Conservation (phyloP, 2,329 filamentous ascomycete genomes). For the Sordariomycetes sp. region DNA sequence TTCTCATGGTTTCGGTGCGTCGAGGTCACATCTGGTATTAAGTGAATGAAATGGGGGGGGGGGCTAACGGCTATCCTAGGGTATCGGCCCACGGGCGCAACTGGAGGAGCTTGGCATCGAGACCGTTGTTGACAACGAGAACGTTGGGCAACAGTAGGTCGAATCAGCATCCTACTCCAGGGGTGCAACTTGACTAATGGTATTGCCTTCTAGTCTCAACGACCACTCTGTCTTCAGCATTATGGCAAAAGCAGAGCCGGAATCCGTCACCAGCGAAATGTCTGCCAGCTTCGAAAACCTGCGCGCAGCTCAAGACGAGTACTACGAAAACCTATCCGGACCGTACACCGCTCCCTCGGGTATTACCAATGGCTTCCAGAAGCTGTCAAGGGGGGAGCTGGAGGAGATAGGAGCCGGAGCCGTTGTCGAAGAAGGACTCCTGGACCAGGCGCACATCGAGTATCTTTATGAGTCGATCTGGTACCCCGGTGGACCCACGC, state of each 20-base stretch:
- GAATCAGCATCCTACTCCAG: background rate
- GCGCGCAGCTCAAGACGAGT: slow-evolving; percentile 12
- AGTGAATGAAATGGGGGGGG: background rate
- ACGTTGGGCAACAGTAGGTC: slow-evolving; percentile 13
- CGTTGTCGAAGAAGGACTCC: slow-evolving; percentile 10
- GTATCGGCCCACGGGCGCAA: slow-evolving; percentile 10
- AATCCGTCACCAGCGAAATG: slow-evolving; percentile 14
- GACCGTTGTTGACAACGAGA: slow-evolving; percentile 13
- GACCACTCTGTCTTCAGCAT: slow-evolving; percentile 17
- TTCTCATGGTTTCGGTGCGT: slow-evolving; percentile 29
- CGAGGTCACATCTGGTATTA: background rate
- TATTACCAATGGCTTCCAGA: slow-evolving; percentile 15
- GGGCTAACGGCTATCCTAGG: slow-evolving; percentile 7
- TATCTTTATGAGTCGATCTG: slow-evolving; percentile 16
- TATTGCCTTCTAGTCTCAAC: slow-evolving; percentile 10
- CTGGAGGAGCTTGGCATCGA: slow-evolving; percentile 12
- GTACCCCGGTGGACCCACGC: slow-evolving; percentile 16
- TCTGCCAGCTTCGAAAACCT: slow-evolving; percentile 10
- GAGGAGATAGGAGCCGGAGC: slow-evolving; percentile 11
- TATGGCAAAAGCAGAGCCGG: slow-evolving; percentile 12
- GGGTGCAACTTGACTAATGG: background rate
- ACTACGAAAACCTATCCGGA: slow-evolving; percentile 12
- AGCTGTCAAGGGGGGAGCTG: slow-evolving; percentile 10
- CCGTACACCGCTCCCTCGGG: slow-evolving; percentile 13
- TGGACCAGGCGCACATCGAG: slow-evolving; percentile 15